Evolutionary conservation across 768 basidiomycete species (phyloP), one percentile per base, ranked within the genome.

Genomic region (Boletus reticulatus): DNA sequence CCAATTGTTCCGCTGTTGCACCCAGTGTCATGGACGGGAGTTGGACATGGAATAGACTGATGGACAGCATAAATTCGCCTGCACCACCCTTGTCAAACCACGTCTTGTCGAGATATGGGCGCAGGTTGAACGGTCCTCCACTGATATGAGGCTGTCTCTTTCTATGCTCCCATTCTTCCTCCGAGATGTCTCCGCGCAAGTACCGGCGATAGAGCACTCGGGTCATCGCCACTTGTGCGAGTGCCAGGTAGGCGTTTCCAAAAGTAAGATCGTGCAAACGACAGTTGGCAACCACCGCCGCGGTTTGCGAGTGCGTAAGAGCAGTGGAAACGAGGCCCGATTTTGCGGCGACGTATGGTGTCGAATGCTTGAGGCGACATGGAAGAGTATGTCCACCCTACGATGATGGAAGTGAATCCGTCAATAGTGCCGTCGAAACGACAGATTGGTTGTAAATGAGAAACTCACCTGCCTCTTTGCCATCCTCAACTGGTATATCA

Each of bases 371-470:
- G 36, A 74, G 50, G 16, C 67, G 76, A 44, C 78, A 72, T 3
- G 83, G 83, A 10, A 85, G 70, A 0, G 80, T 79, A 46, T 85
- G 83, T 4, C 84, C 84, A 4, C 83, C 84, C 83, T 85, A 62
- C 8, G 45, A 48, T 19, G 19, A 29, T 16, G 14, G 27, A 10
- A 16, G 37, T 16, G 6, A 4, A 9, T 17, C 36, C 45, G 24
- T 47, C 12, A 16, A 29, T 39, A 36, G 34, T 13, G 32, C 19
- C 4, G 38, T 48, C 31, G 45, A n/a, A 39, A 27, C 7, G 38
- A 36, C n/a, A 20, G 13, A 17, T 4, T 9, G 13, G n/a, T 45
- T 12, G 29, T 31, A n/a, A 4, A 5, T 0, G 34, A 7, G 6
- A 19, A 3, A 63, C 69, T 44, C 57, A 81, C 83, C 60, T 65